Percentiles rank a stretch among this genome's conserved stretches.
Conservation (phyloP, 176 grass and related monocot species). For the Musa beccarii region DNA sequence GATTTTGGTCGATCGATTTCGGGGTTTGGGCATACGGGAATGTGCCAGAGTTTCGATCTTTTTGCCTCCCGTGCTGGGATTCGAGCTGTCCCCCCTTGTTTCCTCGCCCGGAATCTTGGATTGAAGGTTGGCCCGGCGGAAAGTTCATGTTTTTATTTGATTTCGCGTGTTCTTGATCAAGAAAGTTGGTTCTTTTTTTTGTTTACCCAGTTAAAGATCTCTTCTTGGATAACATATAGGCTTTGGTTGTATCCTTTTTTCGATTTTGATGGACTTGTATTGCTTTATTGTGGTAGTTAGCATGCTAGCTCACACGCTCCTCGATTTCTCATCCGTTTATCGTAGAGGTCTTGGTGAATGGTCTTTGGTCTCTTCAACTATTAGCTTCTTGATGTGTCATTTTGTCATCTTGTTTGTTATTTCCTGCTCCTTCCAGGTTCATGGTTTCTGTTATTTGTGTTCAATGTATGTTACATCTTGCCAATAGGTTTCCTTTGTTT, state of each 20-base stretch:
- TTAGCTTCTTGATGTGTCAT: neutral
- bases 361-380: neutral
- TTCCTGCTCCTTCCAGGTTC: neutral
- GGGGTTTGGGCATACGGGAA: neutral
- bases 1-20: neutral
- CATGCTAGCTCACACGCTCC: neutral
- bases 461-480: neutral
- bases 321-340: neutral
- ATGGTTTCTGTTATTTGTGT: neutral
- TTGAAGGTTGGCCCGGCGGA: neutral
- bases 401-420: constrained; percentile 2
- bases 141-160: neutral
- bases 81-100: neutral
- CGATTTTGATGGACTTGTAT: neutral
- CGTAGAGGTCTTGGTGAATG: constrained; percentile 8
- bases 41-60: constrained; percentile 6
- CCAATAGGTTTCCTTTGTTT: neutral
- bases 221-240: neutral
- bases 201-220: neutral
- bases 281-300: neutral
- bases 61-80: neutral
- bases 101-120: neutral
- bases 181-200: neutral
- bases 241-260: neutral
- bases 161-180: neutral